Evolutionary conservation across 2,329 filamentous ascomycete species (phyloP), one percentile per base, ranked within the genome.

Genomic region (Zymoseptoria crescenta): DNA sequence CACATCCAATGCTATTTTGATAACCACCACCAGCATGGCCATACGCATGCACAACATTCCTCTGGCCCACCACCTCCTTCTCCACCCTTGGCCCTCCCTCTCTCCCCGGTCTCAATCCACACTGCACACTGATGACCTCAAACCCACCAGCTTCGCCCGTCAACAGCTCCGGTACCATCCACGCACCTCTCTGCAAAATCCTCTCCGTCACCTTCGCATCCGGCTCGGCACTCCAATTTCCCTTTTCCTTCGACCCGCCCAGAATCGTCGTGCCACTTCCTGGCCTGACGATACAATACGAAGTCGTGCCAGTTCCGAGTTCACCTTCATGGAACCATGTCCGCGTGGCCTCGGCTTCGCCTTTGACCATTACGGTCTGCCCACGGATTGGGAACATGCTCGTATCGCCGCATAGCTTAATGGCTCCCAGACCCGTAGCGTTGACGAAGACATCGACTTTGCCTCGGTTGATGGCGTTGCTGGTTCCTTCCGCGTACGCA

Each of bases 21-120:
- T 70, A 77, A 56, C 78, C 78, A 49, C 73, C 77, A 2, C 76
- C 77, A 21, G 72, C 74, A 74, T 79, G 76, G 10, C 77, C 78
- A 73, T 80, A 80, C 55, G 72, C 68, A 73, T 80, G 78, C 45
- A 79, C 73, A 8, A 79, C 70, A 56, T 63, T 67, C 65, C 64
- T 68, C 13, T 62, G 63, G 3, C 65, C 69, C 10, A 70, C 67
- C 21, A 64, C 66, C 62, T 79, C 76, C 51, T 67, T 61, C 66
- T 79, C 77, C 13, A 78, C 67, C 63, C 77, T 75, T 57, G 73
- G 67, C 1, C 76, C 77, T 5, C 76, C 76, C 50, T 67, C 68
- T 65, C 77, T 72, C n/a, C 70, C 74, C 8, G 78, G 77, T 60
- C 77, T 72, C 41, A 79, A 64, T 2, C 78, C 77, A 55, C 75